phyloP scores from a whole-genome alignment of 371 early-diverging fungal genomes.

The Apophysomyces trapeziformis region DNA sequence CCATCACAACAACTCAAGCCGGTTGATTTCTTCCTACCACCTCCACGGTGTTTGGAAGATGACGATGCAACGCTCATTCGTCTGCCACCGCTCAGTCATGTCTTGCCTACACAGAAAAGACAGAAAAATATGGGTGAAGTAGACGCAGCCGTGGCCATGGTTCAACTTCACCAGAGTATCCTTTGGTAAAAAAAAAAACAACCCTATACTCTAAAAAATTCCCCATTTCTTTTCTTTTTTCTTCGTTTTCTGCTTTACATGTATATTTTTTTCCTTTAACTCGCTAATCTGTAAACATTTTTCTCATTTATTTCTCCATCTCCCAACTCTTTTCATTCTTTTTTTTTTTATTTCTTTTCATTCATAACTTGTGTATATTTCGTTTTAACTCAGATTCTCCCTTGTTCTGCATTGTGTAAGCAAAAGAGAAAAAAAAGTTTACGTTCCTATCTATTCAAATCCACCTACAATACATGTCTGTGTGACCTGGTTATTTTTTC shows the following conservation, averaged over 20 bases:
- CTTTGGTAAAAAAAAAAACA: neutral
- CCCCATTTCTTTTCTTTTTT: no score
- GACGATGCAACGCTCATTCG: constrained; percentile 12
- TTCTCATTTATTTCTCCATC: neutral
- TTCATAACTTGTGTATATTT: constrained; percentile 9
- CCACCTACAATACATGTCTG: no score
- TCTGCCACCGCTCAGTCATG: constrained; percentile 26
- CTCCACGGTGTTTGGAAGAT: neutral
- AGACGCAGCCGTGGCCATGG: constrained; percentile 45
- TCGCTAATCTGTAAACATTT: constrained; percentile 7
- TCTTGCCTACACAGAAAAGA: constrained; percentile 15
- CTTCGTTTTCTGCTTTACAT: neutral
- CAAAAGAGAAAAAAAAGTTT: constrained; percentile 1
- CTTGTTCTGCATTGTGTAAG: neutral
- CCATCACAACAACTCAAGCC: constrained; percentile 14
- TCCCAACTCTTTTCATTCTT: constrained; percentile 2
- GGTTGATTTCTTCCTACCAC: neutral
- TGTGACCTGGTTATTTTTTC: no score
- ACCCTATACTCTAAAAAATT: no score
- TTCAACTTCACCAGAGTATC: constrained; percentile 27
- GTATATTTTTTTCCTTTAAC: constrained; percentile 3
- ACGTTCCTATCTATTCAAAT: no score
- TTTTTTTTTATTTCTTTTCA: neutral
- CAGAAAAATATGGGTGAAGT: constrained; percentile 27
- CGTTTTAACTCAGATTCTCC: neutral